These are phyloP conservation scores for Dryas drummondii DNA, from an alignment of 306 rosid species.

Conservation along the genomic window DNA sequence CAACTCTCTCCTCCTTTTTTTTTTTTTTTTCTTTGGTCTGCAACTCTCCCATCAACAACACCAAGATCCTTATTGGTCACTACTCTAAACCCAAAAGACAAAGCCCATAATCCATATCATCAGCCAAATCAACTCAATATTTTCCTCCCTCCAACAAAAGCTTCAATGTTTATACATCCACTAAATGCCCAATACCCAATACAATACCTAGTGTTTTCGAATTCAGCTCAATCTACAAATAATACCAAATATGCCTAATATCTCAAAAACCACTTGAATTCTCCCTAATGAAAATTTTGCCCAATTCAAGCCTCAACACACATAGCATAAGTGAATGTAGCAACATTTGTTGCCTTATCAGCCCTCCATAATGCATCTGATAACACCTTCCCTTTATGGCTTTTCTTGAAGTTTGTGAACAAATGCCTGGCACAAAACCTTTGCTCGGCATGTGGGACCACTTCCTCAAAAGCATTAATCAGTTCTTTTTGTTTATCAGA, in stretches of 20 bases:
- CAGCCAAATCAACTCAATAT: conserved; percentile 10
- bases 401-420: too few relatives aligned
- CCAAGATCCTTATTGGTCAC: not conserved
- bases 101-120: conserved; percentile 14
- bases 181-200: conserved; percentile 23
- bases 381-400: too few relatives aligned
- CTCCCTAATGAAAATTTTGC: conserved; percentile 16
- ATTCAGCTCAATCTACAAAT: conserved; percentile 51
- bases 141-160: conserved; percentile 3
- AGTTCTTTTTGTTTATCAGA: too few relatives aligned
- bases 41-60: too few relatives aligned
- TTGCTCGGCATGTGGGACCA: too few relatives aligned
- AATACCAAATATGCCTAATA: conserved; percentile 27
- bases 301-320: conserved; percentile 26
- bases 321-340: not conserved
- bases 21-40: too few relatives aligned
- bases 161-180: conserved; percentile 1
- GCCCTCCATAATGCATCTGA: too few relatives aligned
- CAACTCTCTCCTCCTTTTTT: too few relatives aligned
- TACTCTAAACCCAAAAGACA: conserved; percentile 12
- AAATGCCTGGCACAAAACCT: too few relatives aligned
- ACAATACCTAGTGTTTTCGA: conserved; percentile 30
- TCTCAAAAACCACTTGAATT: conserved; percentile 30
- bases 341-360: too few relatives aligned
- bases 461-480: too few relatives aligned